A percentile compares a stretch with the other conserved stretches of the same genome.
Evolutionary conservation across 2,329 filamentous ascomycete species (phyloP).

Genomic region (Fusarium musae): DNA sequence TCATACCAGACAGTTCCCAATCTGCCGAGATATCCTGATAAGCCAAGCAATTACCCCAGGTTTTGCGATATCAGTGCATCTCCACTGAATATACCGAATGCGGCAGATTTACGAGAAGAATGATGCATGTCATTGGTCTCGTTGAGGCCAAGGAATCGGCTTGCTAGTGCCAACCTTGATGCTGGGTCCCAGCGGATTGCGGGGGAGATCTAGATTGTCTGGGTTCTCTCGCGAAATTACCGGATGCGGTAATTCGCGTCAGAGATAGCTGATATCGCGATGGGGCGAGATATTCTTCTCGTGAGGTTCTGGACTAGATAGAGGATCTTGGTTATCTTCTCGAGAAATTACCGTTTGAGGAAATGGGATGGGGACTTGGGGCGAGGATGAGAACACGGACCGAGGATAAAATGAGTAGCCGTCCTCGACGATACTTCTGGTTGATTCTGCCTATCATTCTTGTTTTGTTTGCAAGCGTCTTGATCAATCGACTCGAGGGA

Average conservation of each 20-base stretch:
- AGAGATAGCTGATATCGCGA: not conserved
- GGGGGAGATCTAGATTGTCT: not conserved
- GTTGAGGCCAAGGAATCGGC: not conserved
- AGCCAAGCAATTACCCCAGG: conserved; percentile 6
- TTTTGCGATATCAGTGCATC: not conserved
- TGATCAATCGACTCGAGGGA: not conserved
- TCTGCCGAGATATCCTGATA: conserved; percentile 19
- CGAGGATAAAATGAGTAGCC: conserved; percentile 27
- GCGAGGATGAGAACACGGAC: not conserved
- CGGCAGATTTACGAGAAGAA: not conserved
- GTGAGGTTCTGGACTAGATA: not conserved
- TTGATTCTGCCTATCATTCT: not conserved
- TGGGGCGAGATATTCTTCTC: not conserved
- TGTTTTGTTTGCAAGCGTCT: not conserved
- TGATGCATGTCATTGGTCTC: not conserved
- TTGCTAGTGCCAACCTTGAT: not conserved
- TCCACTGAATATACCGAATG: not conserved
- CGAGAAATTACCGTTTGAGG: not conserved
- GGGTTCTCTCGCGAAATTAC: conserved; percentile 5
- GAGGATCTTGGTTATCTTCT: not conserved
- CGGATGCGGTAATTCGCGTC: not conserved
- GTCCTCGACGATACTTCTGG: not conserved
- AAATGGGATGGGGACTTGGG: not conserved
- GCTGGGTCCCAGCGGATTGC: conserved; percentile 2
- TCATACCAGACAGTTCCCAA: not conserved